phyloP scores from a whole-genome alignment of 2,329 filamentous ascomycete species.

The Cylindrodendrum hubeiense region DNA sequence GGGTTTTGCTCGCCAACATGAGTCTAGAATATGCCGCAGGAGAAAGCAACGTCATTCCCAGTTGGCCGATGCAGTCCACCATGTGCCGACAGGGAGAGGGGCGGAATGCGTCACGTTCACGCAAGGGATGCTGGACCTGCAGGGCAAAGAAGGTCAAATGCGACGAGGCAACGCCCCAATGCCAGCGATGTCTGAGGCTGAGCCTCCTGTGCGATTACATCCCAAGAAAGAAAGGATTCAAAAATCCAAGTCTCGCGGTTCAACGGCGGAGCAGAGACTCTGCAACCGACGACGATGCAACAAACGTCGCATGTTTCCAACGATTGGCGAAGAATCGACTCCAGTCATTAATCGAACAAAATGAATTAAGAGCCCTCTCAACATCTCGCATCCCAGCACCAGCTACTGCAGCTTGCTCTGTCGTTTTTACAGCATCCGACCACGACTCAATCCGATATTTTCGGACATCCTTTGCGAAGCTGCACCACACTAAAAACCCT shows the following conservation, averaged over 20 bases:
- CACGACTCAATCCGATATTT: slow-evolving; percentile 53
- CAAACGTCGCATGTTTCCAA: neutral
- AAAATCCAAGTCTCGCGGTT: slow-evolving; percentile 6
- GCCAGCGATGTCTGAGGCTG: slow-evolving; percentile 43
- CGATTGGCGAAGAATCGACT: neutral
- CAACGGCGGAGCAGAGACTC: neutral
- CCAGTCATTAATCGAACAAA: slow-evolving; percentile 5
- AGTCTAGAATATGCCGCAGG: neutral
- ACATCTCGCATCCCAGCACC: slow-evolving; percentile 4
- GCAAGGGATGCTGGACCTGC: slow-evolving; percentile 45
- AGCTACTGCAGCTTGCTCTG: slow-evolving; percentile 32
- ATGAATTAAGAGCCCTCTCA: slow-evolving; percentile 1
- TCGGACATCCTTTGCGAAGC: slow-evolving; percentile 50
- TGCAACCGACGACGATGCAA: neutral
- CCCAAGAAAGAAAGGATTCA: slow-evolving; percentile 31
- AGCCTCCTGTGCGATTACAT: slow-evolving; percentile 45
- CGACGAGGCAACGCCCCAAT: slow-evolving; percentile 44
- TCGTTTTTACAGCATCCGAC: slow-evolving; percentile 45
- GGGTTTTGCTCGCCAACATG: neutral
- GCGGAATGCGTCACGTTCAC: slow-evolving; percentile 32
- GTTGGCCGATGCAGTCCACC: neutral
- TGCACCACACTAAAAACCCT: slow-evolving; percentile 52
- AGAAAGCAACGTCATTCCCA: neutral
- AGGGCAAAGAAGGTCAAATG: slow-evolving; percentile 49
- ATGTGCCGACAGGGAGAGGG: slow-evolving; percentile 6